Conservation (phyloP, 345 rosid species). For the Hibiscus mutabilis region DNA sequence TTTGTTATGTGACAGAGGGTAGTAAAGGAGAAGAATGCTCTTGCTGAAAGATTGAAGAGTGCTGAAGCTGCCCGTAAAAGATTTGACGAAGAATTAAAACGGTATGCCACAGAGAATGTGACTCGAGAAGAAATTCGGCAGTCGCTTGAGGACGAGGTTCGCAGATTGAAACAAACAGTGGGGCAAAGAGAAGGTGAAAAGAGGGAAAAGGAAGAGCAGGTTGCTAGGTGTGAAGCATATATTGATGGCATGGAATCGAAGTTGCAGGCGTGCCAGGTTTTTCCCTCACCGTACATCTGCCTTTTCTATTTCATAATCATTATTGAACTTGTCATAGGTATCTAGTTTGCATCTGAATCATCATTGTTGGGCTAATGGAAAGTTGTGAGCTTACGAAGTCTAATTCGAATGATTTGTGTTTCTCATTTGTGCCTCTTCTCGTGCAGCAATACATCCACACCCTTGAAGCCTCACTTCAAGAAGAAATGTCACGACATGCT, state of each 20-base stretch:
- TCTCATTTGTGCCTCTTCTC: not conserved
- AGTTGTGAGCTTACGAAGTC: not conserved
- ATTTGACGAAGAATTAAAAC: conserved; percentile 86
- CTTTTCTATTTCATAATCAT: not conserved
- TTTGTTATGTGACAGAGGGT: conserved; percentile 50
- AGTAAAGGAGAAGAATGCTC: conserved; percentile 86
- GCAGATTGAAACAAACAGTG: conserved; percentile 71
- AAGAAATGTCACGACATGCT: conserved; percentile 31
- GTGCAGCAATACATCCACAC: conserved; percentile 44
- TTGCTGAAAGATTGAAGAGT: conserved; percentile 77
- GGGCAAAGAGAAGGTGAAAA: conserved; percentile 95
- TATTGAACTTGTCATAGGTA: conserved; percentile 2
- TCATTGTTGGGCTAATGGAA: not conserved
- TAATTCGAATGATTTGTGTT: not conserved
- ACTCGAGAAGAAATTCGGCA: conserved; percentile 86
- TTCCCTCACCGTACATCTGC: not conserved
- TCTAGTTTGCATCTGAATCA: not conserved
- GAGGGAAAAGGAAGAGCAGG: conserved; percentile 85
- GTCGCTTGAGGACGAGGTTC: conserved; percentile 88
- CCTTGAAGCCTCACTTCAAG: conserved; percentile 1
- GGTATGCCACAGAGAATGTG: conserved; percentile 78
- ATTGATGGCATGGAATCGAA: conserved; percentile 89
- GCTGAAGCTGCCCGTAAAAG: conserved; percentile 88
- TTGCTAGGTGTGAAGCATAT: conserved; percentile 87
- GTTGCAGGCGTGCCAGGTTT: conserved; percentile 88